Percentiles rank a stretch among this genome's conserved stretches.
Conservation (phyloP, 1,284 basidiomycete species). For the Pyrrhoderma noxium region DNA sequence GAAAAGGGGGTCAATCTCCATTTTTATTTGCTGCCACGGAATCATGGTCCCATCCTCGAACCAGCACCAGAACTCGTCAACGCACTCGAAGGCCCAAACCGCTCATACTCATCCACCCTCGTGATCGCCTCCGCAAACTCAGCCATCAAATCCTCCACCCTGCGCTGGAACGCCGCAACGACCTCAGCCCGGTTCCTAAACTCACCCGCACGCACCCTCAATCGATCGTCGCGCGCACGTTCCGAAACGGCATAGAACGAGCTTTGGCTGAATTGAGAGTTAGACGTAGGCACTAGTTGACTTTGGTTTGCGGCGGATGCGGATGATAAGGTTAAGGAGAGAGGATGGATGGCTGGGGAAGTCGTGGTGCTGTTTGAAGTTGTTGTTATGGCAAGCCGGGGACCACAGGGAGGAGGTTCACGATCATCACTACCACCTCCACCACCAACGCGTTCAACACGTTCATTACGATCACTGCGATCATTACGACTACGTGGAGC, state of each 20-base stretch:
- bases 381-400: constrained; percentile 2
- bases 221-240: constrained; percentile 13
- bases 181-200: constrained; percentile 17
- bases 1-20: too few relatives aligned
- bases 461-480: constrained; percentile 2
- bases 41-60: too few relatives aligned
- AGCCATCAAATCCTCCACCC: constrained; percentile 15
- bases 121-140: constrained; percentile 17
- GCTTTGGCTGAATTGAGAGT: constrained; percentile 4
- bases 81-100: constrained; percentile 9
- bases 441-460: too few relatives aligned
- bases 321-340: constrained; percentile 13
- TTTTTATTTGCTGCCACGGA: too few relatives aligned
- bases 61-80: not conserved
- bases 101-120: constrained; percentile 15
- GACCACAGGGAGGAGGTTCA: not conserved
- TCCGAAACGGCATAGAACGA: constrained; percentile 16
- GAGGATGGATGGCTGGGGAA: constrained; percentile 10
- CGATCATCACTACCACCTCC: constrained; percentile 1
- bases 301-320: constrained; percentile 7
- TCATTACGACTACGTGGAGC: constrained; percentile 14
- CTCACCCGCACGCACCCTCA: constrained; percentile 16
- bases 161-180: constrained; percentile 12
- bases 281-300: constrained; percentile 4
- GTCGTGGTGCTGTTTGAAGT: constrained; percentile 1